These are phyloP conservation scores for Parastagonospora nodorum DNA, from an alignment of 2,329 filamentous ascomycete species.

Conservation along the genomic window DNA sequence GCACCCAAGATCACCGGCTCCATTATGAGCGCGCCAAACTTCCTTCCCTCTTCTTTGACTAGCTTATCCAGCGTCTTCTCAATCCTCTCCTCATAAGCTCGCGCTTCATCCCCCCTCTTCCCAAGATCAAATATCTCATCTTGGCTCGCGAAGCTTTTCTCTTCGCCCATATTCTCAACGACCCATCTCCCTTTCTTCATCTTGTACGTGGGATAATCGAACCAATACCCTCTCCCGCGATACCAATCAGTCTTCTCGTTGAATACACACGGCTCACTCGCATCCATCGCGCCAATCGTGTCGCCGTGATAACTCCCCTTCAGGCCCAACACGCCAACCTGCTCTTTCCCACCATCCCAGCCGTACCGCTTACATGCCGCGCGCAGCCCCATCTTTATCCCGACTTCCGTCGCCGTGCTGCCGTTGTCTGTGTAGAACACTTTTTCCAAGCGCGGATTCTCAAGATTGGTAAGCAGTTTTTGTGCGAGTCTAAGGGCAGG, in stretches of 20 bases:
- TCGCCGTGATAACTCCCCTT: conserved; percentile 86
- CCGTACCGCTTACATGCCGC: conserved; percentile 70
- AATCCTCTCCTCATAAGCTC: conserved; percentile 67
- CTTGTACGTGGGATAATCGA: conserved; percentile 75
- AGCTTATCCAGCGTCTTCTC: conserved; percentile 58
- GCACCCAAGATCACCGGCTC: conserved; percentile 82
- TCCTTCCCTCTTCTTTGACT: conserved; percentile 60
- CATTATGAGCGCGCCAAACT: conserved; percentile 77
- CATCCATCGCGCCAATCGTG: conserved; percentile 88
- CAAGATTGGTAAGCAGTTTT: conserved; percentile 62
- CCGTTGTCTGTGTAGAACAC: conserved; percentile 87
- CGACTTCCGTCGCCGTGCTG: conserved; percentile 82
- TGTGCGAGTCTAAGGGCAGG: conserved; percentile 74
- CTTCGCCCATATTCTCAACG: conserved; percentile 60
- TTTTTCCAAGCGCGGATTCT: conserved; percentile 68
- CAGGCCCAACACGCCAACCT: conserved; percentile 72
- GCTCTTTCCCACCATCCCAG: conserved; percentile 62
- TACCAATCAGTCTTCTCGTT: conserved; percentile 91
- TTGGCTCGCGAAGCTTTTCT: conserved; percentile 39
- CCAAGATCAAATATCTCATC: conserved; percentile 37
- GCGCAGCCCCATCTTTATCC: conserved; percentile 81
- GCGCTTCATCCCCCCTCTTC: background rate
- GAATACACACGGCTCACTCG: conserved; percentile 74
- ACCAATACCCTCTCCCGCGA: conserved; percentile 76
- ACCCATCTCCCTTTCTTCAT: conserved; percentile 70